Percentiles rank a stretch among this genome's conserved stretches.
phyloP scores from a whole-genome alignment of 345 rosid genomes.

The Salix koriyanagi region DNA sequence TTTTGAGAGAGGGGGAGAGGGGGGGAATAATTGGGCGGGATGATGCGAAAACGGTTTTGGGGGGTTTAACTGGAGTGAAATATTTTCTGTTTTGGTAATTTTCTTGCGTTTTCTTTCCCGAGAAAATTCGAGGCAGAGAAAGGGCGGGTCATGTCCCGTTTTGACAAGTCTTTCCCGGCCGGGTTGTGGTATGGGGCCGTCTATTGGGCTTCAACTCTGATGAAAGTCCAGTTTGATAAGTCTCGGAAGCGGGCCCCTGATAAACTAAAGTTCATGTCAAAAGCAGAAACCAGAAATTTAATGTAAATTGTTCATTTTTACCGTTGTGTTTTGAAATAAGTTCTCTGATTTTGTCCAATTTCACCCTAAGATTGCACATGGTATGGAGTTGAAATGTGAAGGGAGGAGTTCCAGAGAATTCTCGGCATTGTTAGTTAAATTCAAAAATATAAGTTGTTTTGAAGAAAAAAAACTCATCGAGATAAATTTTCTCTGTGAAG shows the following conservation, averaged over 20 bases:
- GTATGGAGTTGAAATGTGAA: too few relatives aligned
- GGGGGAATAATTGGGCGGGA: slow-evolving; percentile 14
- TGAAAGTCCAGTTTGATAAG: background rate
- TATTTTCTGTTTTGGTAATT: slow-evolving; percentile 4
- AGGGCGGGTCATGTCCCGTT: slow-evolving; percentile 5
- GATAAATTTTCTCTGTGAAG: too few relatives aligned
- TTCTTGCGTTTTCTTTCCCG: slow-evolving; percentile 24
- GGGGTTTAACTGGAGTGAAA: slow-evolving; percentile 20
- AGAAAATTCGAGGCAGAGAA: slow-evolving; percentile 19
- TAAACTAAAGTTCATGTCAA: background rate
- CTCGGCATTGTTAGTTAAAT: too few relatives aligned
- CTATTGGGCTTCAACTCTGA: background rate
- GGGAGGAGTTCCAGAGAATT: too few relatives aligned
- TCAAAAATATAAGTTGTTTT: too few relatives aligned
- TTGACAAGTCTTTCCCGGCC: background rate
- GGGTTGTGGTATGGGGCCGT: background rate
- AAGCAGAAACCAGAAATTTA: too few relatives aligned
- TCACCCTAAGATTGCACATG: too few relatives aligned
- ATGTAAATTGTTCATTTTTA: too few relatives aligned
- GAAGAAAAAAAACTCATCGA: too few relatives aligned
- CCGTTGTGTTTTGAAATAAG: too few relatives aligned
- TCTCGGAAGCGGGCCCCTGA: background rate
- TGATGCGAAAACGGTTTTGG: slow-evolving; percentile 10
- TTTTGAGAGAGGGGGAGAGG: background rate
- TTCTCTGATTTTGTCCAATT: too few relatives aligned